Evolutionary conservation across 2,329 filamentous ascomycete genomes (phyloP), one percentile per base, ranked within the genome.

Genomic region (Hypoxylon sp.): DNA sequence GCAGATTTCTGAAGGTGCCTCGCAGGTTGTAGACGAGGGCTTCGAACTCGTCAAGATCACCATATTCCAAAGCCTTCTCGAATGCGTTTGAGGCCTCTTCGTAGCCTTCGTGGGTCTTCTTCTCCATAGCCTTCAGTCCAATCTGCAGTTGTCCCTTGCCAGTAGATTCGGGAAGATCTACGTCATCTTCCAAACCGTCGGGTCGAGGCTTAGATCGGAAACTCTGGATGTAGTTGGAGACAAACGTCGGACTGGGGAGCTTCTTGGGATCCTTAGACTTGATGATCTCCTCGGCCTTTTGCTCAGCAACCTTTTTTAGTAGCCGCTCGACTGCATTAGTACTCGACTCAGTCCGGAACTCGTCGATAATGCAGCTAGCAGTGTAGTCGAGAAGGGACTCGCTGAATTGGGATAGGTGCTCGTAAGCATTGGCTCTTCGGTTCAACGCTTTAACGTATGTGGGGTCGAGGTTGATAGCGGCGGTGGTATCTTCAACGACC

Each of bases 401-500:
- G 78, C 93, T 95, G 83, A 91, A 97, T 80, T 90, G 91, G 73
- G 90, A 90, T 46, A 95, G 87, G 78, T 97, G 91, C 81, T 99
- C 95, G 79, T 98, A 99, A 60, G 95, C 95, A 76, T 96, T 96
- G 58, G 95, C 95, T 73, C 95, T 89, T 75, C 95, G 91, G 85
- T 99, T 99, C 72, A 99, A 85, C 32, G 95, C 95, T 85, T 99
- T 98, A 79, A 99, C 89, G 78, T 99, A 99, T 81, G 97, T 92
- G 71, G 91, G 91, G 78, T 99, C 93, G 79, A 99, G 91, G 77
- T 87, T 91, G 80, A 99, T 90, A 68, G 95, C 95, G 56, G 95
- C 94, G 30, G 92, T 97, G 59, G 95, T 98, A 77, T 99, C 95
- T 74, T 97, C 94, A 67, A 99, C 91, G 60, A 98, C 95, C 83